phyloP scores from a whole-genome alignment of 352 stramenopile genomes.

The Globisporangium perplexum region DNA sequence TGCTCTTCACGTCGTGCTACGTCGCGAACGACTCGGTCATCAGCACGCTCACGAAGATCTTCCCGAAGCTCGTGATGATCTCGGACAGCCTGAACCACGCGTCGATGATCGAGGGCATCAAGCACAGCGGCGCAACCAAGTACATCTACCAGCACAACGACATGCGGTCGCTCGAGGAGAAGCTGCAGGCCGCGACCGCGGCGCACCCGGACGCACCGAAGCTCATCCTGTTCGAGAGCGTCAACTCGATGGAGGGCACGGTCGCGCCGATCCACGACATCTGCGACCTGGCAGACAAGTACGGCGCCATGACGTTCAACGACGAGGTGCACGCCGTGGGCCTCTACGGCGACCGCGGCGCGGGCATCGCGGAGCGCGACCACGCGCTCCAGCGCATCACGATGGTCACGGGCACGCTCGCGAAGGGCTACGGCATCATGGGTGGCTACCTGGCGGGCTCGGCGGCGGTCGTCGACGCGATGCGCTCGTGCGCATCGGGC shows the following conservation, averaged over 20 bases:
- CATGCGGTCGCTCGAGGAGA: conserved; percentile 69
- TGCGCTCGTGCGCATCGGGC: conserved; percentile 79
- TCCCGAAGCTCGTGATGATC: conserved; percentile 87
- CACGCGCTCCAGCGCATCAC: conserved; percentile 83
- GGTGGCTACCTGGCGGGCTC: conserved; percentile 88
- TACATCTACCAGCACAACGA: conserved; percentile 88
- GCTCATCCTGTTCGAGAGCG: conserved; percentile 83
- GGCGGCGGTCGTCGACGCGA: conserved; percentile 78
- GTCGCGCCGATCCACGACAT: conserved; percentile 84
- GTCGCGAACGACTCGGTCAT: conserved; percentile 90
- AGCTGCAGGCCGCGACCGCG: conserved; percentile 45
- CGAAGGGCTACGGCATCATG: conserved; percentile 90
- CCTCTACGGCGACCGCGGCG: conserved; percentile 83
- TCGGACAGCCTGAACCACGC: conserved; percentile 90
- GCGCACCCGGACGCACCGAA: conserved; percentile 71
- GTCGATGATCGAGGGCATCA: conserved; percentile 85
- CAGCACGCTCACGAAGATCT: conserved; percentile 86
- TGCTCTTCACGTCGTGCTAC: conserved; percentile 89
- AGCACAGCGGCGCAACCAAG: conserved; percentile 71
- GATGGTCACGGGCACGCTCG: conserved; percentile 88
- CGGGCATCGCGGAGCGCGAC: conserved; percentile 82
- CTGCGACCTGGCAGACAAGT: conserved; percentile 85
- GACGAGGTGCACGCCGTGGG: conserved; percentile 89
- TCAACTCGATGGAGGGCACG: conserved; percentile 88
- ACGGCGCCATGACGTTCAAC: conserved; percentile 90